These are phyloP conservation scores for Coemansia sp. DNA, from an alignment of 192 early-diverging fungal genomes.

Conservation along the genomic window DNA sequence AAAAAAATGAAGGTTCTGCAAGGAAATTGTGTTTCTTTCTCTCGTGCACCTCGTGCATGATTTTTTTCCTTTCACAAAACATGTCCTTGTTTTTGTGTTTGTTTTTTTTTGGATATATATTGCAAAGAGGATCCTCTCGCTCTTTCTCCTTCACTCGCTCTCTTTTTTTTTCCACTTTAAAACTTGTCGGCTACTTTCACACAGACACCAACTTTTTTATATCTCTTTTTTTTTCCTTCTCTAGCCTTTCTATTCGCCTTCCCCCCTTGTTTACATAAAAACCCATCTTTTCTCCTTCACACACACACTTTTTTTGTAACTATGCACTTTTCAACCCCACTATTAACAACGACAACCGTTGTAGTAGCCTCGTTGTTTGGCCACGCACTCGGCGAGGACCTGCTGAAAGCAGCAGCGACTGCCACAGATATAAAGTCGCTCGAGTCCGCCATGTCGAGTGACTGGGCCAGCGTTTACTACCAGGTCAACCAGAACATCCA, in stretches of 20 bases:
- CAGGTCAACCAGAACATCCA: conserved; percentile 31
- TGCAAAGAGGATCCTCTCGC: background rate
- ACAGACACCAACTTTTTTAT: too few relatives aligned
- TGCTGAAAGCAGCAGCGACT: conserved; percentile 15
- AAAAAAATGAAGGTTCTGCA: too few relatives aligned
- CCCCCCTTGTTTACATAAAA: too few relatives aligned
- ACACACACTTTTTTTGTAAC: background rate
- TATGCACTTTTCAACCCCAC: background rate
- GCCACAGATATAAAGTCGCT: conserved; percentile 26
- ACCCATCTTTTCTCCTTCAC: background rate
- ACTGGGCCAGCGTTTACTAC: conserved; percentile 40
- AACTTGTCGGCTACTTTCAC: too few relatives aligned
- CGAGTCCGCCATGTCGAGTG: conserved; percentile 3
- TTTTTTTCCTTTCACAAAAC: too few relatives aligned
- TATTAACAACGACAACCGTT: background rate
- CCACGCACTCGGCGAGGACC: background rate
- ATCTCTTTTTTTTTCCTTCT: too few relatives aligned
- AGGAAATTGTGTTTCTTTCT: too few relatives aligned
- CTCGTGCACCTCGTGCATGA: too few relatives aligned
- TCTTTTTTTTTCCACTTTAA: too few relatives aligned
- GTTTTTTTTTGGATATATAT: too few relatives aligned
- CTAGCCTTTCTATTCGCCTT: too few relatives aligned
- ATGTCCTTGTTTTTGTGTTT: too few relatives aligned
- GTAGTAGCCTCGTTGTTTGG: background rate
- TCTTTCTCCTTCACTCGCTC: background rate